A percentile compares a stretch with the other conserved stretches of the same genome.
These are phyloP conservation scores for Boehmeria nivea DNA, from an alignment of 306 rosid genomes.

Conservation along the genomic window DNA sequence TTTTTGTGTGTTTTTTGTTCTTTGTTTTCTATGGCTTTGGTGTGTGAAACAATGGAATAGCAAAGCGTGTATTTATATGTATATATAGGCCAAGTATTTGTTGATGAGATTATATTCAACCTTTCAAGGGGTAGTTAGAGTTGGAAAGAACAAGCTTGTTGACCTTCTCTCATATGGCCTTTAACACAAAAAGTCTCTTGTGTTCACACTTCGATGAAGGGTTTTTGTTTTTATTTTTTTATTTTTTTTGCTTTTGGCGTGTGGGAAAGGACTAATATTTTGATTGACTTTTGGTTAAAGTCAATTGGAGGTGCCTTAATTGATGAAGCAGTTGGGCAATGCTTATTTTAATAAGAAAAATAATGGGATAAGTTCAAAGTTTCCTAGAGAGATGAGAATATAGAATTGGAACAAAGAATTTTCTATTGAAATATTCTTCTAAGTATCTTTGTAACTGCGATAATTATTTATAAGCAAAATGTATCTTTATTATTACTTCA, in stretches of 20 bases:
- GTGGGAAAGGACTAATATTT: background rate
- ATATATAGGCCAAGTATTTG: background rate
- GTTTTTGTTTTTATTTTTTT: too few relatives aligned
- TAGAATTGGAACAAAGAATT: background rate
- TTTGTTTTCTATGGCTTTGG: background rate
- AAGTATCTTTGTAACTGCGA: background rate
- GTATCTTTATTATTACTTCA: slow-evolving; percentile 3
- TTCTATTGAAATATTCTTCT: slow-evolving; percentile 4
- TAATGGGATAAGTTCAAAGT: slow-evolving; percentile 10
- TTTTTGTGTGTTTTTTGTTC: background rate
- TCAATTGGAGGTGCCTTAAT: background rate
- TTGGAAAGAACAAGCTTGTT: slow-evolving; percentile 6
- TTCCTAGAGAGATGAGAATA: background rate
- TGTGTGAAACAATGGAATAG: background rate
- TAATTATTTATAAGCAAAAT: background rate
- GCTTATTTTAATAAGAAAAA: background rate
- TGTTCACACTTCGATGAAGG: slow-evolving; percentile 4
- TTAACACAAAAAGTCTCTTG: background rate
- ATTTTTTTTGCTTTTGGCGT: too few relatives aligned
- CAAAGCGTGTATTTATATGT: background rate
- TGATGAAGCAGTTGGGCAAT: background rate
- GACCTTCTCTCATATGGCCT: slow-evolving; percentile 8
- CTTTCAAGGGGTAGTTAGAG: background rate
- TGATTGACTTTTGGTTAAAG: slow-evolving; percentile 9
- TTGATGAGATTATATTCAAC: too few relatives aligned